Evolutionary conservation across 192 early-diverging fungal species (phyloP).

Genomic region (Phycomyces blakesleeanus): DNA sequence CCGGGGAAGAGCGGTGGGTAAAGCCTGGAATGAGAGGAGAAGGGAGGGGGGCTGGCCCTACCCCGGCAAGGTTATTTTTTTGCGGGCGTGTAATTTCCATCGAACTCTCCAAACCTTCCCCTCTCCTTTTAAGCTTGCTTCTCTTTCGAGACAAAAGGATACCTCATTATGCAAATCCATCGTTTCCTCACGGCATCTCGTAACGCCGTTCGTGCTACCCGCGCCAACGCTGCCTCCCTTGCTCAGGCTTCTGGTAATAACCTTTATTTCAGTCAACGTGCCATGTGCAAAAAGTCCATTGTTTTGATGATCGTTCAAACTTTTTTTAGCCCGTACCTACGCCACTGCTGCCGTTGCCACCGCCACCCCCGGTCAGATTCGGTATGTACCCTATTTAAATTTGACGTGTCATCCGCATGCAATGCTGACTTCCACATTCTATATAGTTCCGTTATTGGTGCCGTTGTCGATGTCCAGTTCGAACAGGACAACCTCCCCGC

Average conservation of each 20-base stretch:
- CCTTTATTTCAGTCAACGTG: conserved; percentile 1
- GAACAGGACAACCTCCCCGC: conserved; percentile 85
- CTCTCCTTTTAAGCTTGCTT: conserved; percentile 5
- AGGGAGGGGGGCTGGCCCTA: too few relatives aligned
- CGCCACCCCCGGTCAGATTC: conserved; percentile 64
- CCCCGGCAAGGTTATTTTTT: too few relatives aligned
- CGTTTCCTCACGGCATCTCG: conserved; percentile 15
- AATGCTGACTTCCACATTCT: too few relatives aligned
- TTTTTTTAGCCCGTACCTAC: conserved; percentile 47
- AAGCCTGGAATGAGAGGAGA: too few relatives aligned
- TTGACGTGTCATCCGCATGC: too few relatives aligned
- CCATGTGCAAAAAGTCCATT: neutral
- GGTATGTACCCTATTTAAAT: conserved; percentile 46
- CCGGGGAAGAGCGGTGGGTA: too few relatives aligned
- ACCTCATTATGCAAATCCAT: conserved; percentile 8
- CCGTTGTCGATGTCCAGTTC: conserved; percentile 98
- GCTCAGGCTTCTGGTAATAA: conserved; percentile 13
- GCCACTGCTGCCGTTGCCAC: conserved; percentile 57
- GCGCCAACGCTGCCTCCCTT: conserved; percentile 17
- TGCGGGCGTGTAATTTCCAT: too few relatives aligned
- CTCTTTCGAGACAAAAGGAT: neutral
- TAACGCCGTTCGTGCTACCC: conserved; percentile 13
- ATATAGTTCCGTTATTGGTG: conserved; percentile 92
- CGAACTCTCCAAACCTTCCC: neutral
- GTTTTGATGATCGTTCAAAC: conserved; percentile 5